Evolutionary conservation across 441 rosid genomes (phyloP).

Genomic region (Erodium moschatum): DNA sequence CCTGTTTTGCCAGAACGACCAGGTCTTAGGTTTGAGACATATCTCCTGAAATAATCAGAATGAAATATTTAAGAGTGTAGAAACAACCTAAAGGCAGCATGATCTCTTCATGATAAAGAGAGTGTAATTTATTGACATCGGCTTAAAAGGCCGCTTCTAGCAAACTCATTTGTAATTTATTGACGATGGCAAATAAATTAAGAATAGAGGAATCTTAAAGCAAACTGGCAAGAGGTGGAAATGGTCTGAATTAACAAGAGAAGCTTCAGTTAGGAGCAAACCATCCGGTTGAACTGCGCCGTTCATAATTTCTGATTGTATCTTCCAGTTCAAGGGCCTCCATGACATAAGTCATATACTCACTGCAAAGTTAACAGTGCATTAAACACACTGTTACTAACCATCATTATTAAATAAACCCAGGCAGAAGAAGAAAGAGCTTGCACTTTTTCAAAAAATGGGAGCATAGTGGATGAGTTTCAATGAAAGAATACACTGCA

Average conservation of each 20-base stretch:
- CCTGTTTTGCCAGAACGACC: slow-evolving; percentile 60
- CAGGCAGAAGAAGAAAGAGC: not conserved
- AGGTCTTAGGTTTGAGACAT: slow-evolving; percentile 77
- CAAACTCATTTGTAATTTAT: not conserved
- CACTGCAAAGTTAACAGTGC: slow-evolving; percentile 39
- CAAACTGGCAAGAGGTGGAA: no score
- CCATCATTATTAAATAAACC: slow-evolving; percentile 1
- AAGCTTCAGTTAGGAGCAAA: slow-evolving; percentile 28
- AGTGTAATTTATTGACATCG: not conserved
- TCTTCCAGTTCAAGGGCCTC: slow-evolving; percentile 95
- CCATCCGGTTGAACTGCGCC: slow-evolving; percentile 84
- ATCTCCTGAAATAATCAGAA: slow-evolving; percentile 51
- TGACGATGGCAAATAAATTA: not conserved
- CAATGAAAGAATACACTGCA: slow-evolving; percentile 4
- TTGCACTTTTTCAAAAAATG: not conserved
- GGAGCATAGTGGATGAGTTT: not conserved
- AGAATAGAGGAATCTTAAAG: slow-evolving; percentile 8
- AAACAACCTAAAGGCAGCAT: not conserved
- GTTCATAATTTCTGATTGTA: slow-evolving; percentile 75
- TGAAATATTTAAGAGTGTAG: slow-evolving; percentile 16
- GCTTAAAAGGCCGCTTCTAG: not conserved
- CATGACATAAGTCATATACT: slow-evolving; percentile 69
- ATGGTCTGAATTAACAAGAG: slow-evolving; percentile 10
- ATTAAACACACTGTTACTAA: slow-evolving; percentile 15
- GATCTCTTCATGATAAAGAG: not conserved